Conservation (phyloP, 176 grass and related monocot genomes). For the Musa schizocarpa region DNA sequence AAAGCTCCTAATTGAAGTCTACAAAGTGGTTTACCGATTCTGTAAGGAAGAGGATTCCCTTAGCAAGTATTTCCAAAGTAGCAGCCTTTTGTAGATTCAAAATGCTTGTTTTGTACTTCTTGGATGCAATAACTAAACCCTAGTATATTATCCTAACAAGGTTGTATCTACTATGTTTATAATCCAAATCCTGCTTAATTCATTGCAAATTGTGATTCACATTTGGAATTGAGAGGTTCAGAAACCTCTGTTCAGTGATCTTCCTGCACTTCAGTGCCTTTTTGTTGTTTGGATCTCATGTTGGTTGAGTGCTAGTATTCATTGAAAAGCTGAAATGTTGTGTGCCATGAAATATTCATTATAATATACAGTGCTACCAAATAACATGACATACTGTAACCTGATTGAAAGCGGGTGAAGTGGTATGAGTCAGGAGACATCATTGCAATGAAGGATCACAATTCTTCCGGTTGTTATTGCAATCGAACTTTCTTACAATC, state of each 20-base stretch:
- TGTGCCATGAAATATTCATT: no score
- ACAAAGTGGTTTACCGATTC: conserved; percentile 49
- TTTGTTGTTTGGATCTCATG: no score
- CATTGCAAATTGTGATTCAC: no score
- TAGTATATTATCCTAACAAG: not conserved
- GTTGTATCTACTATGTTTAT: not conserved
- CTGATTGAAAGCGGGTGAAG: no score
- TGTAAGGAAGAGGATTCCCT: conserved; percentile 74
- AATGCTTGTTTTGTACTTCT: not conserved
- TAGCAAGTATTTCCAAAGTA: conserved; percentile 51
- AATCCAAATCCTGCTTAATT: not conserved
- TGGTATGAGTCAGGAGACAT: no score
- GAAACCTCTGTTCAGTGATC: no score
- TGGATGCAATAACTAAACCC: not conserved
- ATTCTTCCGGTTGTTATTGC: not conserved
- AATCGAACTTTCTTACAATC: not conserved
- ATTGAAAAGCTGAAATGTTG: no score
- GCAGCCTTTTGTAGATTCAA: conserved; percentile 25
- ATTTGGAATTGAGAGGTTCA: no score
- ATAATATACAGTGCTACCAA: no score
- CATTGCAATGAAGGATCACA: not conserved
- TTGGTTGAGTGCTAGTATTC: no score
- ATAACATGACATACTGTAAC: no score
- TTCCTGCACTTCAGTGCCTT: no score
- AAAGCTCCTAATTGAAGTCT: conserved; percentile 79